A percentile compares a stretch with the other conserved stretches of the same genome.
Evolutionary conservation across 2,329 filamentous ascomycete species (phyloP).

Genomic region (Boeremia lycopersici): DNA sequence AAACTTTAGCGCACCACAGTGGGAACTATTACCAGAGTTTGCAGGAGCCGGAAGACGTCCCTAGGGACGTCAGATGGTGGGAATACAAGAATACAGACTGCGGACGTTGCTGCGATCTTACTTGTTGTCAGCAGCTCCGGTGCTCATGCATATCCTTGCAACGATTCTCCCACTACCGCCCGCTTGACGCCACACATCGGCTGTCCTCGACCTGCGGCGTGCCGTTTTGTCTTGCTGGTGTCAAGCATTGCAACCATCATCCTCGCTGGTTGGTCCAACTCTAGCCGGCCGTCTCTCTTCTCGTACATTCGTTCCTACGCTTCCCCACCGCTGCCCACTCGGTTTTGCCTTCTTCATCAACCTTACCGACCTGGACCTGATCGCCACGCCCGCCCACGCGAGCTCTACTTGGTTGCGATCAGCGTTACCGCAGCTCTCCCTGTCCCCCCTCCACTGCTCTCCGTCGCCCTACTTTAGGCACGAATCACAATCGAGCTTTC

Average conservation of each 20-base stretch:
- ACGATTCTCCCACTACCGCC: constrained; percentile 37
- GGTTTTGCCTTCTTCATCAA: constrained; percentile 32
- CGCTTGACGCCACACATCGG: constrained; percentile 46
- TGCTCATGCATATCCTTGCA: constrained; percentile 47
- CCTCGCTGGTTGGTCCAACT: constrained; percentile 43
- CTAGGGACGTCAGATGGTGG: constrained; percentile 44
- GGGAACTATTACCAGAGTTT: constrained; percentile 41
- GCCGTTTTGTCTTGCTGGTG: constrained; percentile 37
- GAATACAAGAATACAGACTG: constrained; percentile 38
- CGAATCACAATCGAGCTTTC: constrained; percentile 43
- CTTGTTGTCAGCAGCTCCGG: constrained; percentile 39
- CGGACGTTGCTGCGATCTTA: constrained; percentile 29
- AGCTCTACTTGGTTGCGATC: constrained; percentile 45
- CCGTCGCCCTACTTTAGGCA: constrained; percentile 41
- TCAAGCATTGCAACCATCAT: constrained; percentile 38
- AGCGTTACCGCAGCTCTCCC: constrained; percentile 40
- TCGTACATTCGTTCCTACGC: constrained; percentile 44
- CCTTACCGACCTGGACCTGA: constrained; percentile 38
- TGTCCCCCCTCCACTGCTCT: constrained; percentile 35
- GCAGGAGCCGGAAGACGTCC: constrained; percentile 37
- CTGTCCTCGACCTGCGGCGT: constrained; percentile 42
- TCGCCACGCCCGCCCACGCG: constrained; percentile 44
- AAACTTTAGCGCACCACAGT: constrained; percentile 43
- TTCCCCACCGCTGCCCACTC: constrained; percentile 40
- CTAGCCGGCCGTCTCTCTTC: constrained; percentile 44